Conservation (phyloP, 345 rosid species). For the Gossypium australe region DNA sequence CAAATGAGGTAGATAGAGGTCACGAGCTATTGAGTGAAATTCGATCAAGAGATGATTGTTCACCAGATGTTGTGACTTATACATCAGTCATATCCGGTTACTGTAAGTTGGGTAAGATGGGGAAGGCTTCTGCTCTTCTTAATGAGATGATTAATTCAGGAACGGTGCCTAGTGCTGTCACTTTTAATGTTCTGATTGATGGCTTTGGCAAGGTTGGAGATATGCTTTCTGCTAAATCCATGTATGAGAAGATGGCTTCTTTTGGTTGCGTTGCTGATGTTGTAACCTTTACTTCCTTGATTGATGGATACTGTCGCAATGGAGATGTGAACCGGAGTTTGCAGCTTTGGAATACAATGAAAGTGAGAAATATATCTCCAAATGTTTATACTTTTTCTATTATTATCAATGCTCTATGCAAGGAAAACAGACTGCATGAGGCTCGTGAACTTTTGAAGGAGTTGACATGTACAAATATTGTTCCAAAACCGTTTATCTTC, state of each 20-base stretch:
- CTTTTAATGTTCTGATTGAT: slow-evolving; percentile 75
- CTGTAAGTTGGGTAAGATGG: slow-evolving; percentile 66
- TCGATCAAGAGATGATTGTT: slow-evolving; percentile 28
- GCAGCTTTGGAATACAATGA: slow-evolving; percentile 68
- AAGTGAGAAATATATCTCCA: slow-evolving; percentile 44
- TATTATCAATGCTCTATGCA: slow-evolving; percentile 68
- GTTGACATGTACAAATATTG: slow-evolving; percentile 38
- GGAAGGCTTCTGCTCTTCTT: slow-evolving; percentile 49
- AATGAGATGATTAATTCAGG: slow-evolving; percentile 57
- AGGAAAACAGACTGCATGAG: slow-evolving; percentile 60
- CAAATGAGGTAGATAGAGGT: slow-evolving; percentile 50
- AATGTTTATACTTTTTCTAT: slow-evolving; percentile 66
- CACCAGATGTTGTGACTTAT: slow-evolving; percentile 60
- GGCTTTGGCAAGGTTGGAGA: slow-evolving; percentile 73
- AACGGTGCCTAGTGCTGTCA: slow-evolving; percentile 42
- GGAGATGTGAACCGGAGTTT: slow-evolving; percentile 59
- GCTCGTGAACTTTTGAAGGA: slow-evolving; percentile 63
- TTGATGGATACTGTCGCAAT: slow-evolving; percentile 76
- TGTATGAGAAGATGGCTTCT: slow-evolving; percentile 47
- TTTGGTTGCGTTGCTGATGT: slow-evolving; percentile 60
- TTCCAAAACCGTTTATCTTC: slow-evolving; percentile 66
- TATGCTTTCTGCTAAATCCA: slow-evolving; percentile 41
- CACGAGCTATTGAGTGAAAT: slow-evolving; percentile 41
- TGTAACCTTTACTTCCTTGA: slow-evolving; percentile 71
- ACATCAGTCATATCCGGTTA: slow-evolving; percentile 68